Conservation (phyloP, 2,329 filamentous ascomycete genomes). For the Curvularia hawaiiensis region DNA sequence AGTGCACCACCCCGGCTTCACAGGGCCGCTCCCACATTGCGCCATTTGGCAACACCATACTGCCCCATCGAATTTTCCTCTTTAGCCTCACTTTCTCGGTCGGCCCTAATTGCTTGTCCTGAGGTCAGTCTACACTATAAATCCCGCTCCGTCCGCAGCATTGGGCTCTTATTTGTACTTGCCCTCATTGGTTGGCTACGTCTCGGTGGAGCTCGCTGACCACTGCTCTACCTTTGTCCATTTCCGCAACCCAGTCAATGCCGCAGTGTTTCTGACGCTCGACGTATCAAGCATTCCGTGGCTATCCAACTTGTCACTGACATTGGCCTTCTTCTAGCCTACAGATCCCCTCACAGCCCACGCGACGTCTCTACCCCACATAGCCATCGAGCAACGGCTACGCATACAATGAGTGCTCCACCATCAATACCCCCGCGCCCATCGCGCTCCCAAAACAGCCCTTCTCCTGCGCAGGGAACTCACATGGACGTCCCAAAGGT, state of each 20-base stretch:
- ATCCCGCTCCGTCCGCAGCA: slow-evolving; percentile 26
- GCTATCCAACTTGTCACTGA: slow-evolving; percentile 28
- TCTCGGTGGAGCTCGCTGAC: slow-evolving; percentile 23
- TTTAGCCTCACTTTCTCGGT: slow-evolving; percentile 6
- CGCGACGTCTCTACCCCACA: slow-evolving; percentile 19
- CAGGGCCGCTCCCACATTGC: slow-evolving; percentile 19
- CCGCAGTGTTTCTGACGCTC: slow-evolving; percentile 32
- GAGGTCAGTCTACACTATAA: slow-evolving; percentile 20
- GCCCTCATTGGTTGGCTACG: slow-evolving; percentile 22
- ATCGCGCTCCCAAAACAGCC: slow-evolving; percentile 57
- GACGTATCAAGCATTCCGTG: slow-evolving; percentile 27
- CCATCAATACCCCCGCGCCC: slow-evolving; percentile 68
- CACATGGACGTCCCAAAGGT: slow-evolving; percentile 68
- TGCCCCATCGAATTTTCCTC: slow-evolving; percentile 2
- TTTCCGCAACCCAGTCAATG: slow-evolving; percentile 14
- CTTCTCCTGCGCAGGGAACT: slow-evolving; percentile 46
- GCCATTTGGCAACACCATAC: slow-evolving; percentile 22
- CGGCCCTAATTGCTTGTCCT: slow-evolving; percentile 17
- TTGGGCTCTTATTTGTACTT: slow-evolving; percentile 21
- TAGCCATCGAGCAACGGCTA: slow-evolving; percentile 19
- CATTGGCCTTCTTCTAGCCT: slow-evolving; percentile 22
- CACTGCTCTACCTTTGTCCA: slow-evolving; percentile 19
- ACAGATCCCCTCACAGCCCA: slow-evolving; percentile 17
- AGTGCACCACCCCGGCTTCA: slow-evolving; percentile 28
- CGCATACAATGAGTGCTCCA: slow-evolving; percentile 53